phyloP scores from a whole-genome alignment of 2,329 filamentous ascomycete genomes.

The Coniella vitis region DNA sequence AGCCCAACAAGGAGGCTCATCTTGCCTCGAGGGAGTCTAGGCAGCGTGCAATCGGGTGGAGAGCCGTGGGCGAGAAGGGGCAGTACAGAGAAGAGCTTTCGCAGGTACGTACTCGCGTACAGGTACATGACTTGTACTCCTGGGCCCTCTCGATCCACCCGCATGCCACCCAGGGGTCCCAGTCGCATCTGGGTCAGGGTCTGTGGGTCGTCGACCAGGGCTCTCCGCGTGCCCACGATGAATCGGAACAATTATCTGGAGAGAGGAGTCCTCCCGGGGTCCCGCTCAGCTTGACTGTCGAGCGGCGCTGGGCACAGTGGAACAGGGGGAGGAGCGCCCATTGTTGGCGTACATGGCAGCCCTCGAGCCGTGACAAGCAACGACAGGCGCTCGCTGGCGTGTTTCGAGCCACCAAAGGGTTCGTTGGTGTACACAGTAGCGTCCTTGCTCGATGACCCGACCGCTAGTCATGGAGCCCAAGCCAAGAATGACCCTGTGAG shows the following conservation, averaged over 20 bases:
- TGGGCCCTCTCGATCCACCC: neutral
- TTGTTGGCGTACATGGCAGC: neutral
- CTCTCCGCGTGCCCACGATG: slow-evolving; percentile 16
- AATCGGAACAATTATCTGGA: slow-evolving; percentile 18
- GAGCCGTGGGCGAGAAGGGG: slow-evolving; percentile 12
- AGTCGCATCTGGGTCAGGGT: slow-evolving; percentile 13
- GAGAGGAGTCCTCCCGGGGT: slow-evolving; percentile 10
- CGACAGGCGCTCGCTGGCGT: slow-evolving; percentile 11
- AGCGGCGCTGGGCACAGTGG: slow-evolving; percentile 13
- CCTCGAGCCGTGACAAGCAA: slow-evolving; percentile 5
- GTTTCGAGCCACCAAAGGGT: slow-evolving; percentile 9
- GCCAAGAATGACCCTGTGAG: too few species aligned
- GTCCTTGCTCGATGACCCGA: neutral
- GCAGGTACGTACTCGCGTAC: slow-evolving; percentile 2
- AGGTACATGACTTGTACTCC: slow-evolving; percentile 4
- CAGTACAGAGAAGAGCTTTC: slow-evolving; percentile 5
- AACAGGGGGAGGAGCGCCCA: neutral
- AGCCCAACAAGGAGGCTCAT: slow-evolving; percentile 5
- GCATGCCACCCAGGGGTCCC: slow-evolving; percentile 12
- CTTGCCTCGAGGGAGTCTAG: slow-evolving; percentile 13
- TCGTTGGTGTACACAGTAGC: slow-evolving; percentile 2
- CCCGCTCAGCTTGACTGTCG: neutral
- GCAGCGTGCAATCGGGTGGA: slow-evolving; percentile 10
- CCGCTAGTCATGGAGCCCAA: slow-evolving; percentile 2
- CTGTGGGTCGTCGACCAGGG: slow-evolving; percentile 14